Base-by-base conservation (phyloP, 2,329 filamentous ascomycete species). In the Curvularia lunata region DNA sequence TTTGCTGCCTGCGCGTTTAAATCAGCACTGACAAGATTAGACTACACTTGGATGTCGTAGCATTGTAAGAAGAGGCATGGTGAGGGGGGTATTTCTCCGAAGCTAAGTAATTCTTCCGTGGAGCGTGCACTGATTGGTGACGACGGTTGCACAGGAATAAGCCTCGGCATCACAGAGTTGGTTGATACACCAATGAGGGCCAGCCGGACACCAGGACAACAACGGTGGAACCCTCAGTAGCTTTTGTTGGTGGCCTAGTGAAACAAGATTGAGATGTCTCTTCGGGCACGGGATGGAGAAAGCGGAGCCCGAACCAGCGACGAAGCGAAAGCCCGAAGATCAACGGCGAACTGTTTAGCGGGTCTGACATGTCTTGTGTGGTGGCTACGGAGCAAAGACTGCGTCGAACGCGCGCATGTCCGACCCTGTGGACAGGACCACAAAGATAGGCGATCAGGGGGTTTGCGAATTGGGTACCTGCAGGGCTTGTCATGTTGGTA, bases 271-370 rank as follows among this genome's bases (percentile, higher is more conserved):
- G 27, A 37, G 48, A 30, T 32, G 30, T 32, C 43, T n/a, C 21
- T 30, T 42, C 37, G 40, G 32, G 37, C 43, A 28, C 27, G 25
- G 19, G 34, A 52, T 42, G 49, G 49, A 53, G 54, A 48, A 30
- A 34, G 50, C 54, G 54, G 54, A 54, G 49, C 50, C 54, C 50
- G 38, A 57, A 19, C 9, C 27, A 25, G 49, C 54, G 25, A 52
- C 41, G 37, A 42, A 56, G 52, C 52, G 56, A 48, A 52, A 18
- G 41, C 28, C 12, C 37, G 3, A 21, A 25, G 40, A 37, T 42
- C 42, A 56, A 59, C 56, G 52, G 56, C 56, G 48, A 47, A 48
- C 37, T 37, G 48, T 52, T 34, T 55, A 41, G 42, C 56, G 56
- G 52, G 47, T 42, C 56, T 13, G 27, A 21, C 47, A 40, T 13